Conservation (phyloP, 2,329 filamentous ascomycete genomes). For the Fusarium denticulatum region DNA sequence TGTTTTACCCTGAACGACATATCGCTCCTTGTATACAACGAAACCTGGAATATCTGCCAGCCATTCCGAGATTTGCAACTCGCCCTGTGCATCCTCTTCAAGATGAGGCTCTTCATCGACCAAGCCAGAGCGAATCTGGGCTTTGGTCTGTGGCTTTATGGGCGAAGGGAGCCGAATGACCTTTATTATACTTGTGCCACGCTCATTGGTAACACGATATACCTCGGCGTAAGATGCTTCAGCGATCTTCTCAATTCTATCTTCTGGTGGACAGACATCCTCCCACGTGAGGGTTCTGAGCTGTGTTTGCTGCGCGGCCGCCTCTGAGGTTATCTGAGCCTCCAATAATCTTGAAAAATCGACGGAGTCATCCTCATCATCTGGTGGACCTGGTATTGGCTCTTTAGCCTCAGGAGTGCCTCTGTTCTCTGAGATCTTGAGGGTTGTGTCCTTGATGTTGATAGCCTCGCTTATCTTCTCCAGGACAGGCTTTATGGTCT, state of each 20-base stretch:
- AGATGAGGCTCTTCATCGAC: conserved; percentile 68
- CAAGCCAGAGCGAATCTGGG: conserved; percentile 62
- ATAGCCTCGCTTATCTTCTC: conserved; percentile 18
- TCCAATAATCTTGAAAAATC: conserved; percentile 1
- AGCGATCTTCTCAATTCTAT: conserved; percentile 69
- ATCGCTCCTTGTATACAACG: conserved; percentile 72
- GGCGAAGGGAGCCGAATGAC: conserved; percentile 68
- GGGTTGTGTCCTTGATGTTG: background rate
- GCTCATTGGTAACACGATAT: conserved; percentile 68
- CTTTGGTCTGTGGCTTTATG: conserved; percentile 66
- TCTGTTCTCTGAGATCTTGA: background rate
- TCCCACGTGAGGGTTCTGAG: conserved; percentile 64
- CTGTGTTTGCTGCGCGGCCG: conserved; percentile 38
- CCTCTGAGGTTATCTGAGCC: conserved; percentile 25
- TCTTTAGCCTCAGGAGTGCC: conserved; percentile 2
- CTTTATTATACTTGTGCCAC: conserved; percentile 72
- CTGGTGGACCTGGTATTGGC: background rate
- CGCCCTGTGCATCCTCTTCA: conserved; percentile 65
- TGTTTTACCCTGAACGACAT: conserved; percentile 66
- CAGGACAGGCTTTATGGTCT: background rate
- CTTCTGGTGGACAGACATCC: conserved; percentile 64
- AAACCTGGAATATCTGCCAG: conserved; percentile 72
- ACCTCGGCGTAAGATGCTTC: conserved; percentile 75
- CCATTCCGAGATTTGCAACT: conserved; percentile 71
- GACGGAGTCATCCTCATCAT: conserved; percentile 1